Base-by-base conservation (phyloP, 2,329 filamentous ascomycete species). In the Harringtonia aguacate region DNA sequence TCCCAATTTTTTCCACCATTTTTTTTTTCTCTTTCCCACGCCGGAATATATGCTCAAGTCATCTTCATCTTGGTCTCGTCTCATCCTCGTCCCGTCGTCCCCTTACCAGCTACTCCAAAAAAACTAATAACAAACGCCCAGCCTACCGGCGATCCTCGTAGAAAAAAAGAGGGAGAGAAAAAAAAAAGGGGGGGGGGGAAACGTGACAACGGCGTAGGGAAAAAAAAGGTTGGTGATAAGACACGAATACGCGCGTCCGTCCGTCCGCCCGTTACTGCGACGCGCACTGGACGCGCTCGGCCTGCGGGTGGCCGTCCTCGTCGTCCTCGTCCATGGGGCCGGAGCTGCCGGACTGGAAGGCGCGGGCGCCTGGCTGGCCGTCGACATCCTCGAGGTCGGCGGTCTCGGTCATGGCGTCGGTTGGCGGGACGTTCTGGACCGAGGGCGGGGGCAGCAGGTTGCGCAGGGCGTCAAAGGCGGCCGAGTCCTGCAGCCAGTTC, bases 381-480 rank as follows among this genome's bases (percentile, higher is more conserved):
- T 95, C 90, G 35, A 94, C 72, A 48, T 94, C 85, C 63, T 97
- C 88, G 29, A 97, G 75, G 41, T 84, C 79, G 55, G 82, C 94
- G 54, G 86, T 83, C 58, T 98, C 92, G 18, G 84, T 85, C 88
- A 97, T 95, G 28, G 84, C 81, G 58, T 97, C 89, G 24, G 72
- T 56, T 6, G 90, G 88, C 38, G 88, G 84, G 21, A 76, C 64
- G 45, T 74, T 68, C 60, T 84, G 73, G 33, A 81, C 61, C 33
- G 66, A 52, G 2, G 76, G 82, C 2, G 84, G 67, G 3, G 90
- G 90, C n/a, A 98, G 77, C 44, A 95, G 81, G 55, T 81, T 75
- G 59, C 92, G 88, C 33, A 98, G 80, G 13, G 81, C 72, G 46
- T 86, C 78, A 55, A 94, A 84, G 50, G 86, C 82, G 46, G 79